These are phyloP conservation scores for Termitomyces sp. DNA, from an alignment of 768 basidiomycete species.

Conservation along the genomic window DNA sequence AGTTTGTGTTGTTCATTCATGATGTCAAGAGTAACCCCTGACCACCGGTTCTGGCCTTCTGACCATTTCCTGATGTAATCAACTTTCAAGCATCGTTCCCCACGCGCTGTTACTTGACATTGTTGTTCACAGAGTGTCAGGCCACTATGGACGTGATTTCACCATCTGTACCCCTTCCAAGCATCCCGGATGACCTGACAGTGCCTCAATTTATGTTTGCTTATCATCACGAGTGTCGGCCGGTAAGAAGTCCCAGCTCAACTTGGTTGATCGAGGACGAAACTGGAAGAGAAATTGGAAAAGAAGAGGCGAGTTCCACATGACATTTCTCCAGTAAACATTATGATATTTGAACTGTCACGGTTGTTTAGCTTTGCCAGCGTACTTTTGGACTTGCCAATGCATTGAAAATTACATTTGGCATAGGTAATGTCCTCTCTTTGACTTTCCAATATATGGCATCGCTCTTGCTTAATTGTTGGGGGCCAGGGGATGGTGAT, in stretches of 20 bases:
- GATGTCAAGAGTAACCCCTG: no score
- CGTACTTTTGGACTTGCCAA: slow-evolving; percentile 46
- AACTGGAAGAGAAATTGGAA: slow-evolving; percentile 32
- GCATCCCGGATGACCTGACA: slow-evolving; percentile 46
- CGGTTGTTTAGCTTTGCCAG: slow-evolving; percentile 34
- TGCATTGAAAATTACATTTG: slow-evolving; percentile 34
- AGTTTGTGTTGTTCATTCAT: no score
- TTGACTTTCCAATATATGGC: neutral
- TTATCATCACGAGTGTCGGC: slow-evolving; percentile 33
- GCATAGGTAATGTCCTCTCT: slow-evolving; percentile 26
- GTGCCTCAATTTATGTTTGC: slow-evolving; percentile 52
- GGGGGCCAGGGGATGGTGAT: slow-evolving; percentile 36
- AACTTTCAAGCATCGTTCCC: no score
- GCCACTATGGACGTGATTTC: slow-evolving; percentile 24
- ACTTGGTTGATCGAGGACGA: slow-evolving; percentile 49
- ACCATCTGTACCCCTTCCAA: slow-evolving; percentile 25
- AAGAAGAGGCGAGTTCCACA: slow-evolving; percentile 31
- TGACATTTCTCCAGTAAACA: neutral
- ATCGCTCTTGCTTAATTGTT: neutral
- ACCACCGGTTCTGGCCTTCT: no score
- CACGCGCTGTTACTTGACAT: neutral
- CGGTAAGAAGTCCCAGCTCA: slow-evolving; percentile 22
- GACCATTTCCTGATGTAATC: no score
- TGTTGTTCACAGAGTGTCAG: neutral
- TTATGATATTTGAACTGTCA: no score